Evolutionary conservation across 2,329 filamentous ascomycete species (phyloP).

Genomic region (Phaeosphaeriaceae sp.): DNA sequence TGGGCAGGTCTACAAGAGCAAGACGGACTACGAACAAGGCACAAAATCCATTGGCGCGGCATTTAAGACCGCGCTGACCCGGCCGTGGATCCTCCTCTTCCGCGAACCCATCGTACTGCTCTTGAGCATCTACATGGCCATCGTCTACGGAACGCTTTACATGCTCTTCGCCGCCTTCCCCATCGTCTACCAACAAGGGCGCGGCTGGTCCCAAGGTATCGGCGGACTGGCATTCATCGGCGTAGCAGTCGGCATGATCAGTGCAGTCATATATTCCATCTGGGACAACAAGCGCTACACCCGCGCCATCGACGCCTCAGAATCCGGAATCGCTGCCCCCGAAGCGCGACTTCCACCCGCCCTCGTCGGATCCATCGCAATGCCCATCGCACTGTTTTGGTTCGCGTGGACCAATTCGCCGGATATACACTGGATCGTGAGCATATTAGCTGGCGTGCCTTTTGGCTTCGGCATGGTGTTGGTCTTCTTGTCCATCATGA

Average conservation of each 20-base stretch:
- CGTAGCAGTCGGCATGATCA: conserved; percentile 24
- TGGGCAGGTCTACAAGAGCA: conserved; percentile 60
- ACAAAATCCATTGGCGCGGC: conserved; percentile 5
- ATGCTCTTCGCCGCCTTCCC: conserved; percentile 59
- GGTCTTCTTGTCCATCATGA: conserved; percentile 57
- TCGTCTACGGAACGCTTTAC: conserved; percentile 54
- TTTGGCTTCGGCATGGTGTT: conserved; percentile 53
- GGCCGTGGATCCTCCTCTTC: conserved; percentile 28
- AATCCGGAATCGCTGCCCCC: conserved; percentile 58
- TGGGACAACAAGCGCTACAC: conserved; percentile 47
- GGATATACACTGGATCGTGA: conserved; percentile 63
- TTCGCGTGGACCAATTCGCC: conserved; percentile 58
- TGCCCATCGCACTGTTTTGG: conserved; percentile 59
- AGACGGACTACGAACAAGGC: conserved; percentile 35
- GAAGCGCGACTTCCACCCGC: conserved; percentile 57
- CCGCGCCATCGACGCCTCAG: conserved; percentile 23
- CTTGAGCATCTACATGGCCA: conserved; percentile 29
- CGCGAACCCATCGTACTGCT: conserved; percentile 29
- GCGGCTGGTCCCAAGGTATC: conserved; percentile 46
- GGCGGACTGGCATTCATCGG: conserved; percentile 45
- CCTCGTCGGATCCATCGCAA: conserved; percentile 61
- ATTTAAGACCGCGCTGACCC: conserved; percentile 27
- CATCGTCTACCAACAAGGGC: conserved; percentile 48
- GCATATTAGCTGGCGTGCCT: conserved; percentile 57
- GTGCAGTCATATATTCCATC: conserved; percentile 31